Evolutionary conservation across 192 early-diverging fungal species (phyloP).

Genomic region (Cladochytrium replicatum): DNA sequence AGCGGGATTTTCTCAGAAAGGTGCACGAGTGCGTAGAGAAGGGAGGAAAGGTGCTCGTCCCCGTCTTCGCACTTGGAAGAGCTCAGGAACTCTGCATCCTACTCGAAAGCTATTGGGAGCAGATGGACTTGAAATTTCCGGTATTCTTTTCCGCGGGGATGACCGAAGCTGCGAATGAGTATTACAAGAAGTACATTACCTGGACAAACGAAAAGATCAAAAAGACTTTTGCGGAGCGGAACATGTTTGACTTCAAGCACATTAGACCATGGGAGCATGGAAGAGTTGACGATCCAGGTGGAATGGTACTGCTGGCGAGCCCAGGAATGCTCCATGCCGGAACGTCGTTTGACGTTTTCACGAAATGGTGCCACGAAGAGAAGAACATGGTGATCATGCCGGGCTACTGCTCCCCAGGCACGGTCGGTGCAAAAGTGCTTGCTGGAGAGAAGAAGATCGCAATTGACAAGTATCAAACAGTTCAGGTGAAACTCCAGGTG

Average conservation of each 20-base stretch:
- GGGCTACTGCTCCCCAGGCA: conserved; percentile 94
- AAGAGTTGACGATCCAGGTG: conserved; percentile 64
- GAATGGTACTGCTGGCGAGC: conserved; percentile 92
- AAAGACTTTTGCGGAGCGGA: conserved; percentile 76
- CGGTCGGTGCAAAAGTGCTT: conserved; percentile 88
- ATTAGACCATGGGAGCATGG: conserved; percentile 73
- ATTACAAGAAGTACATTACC: conserved; percentile 93
- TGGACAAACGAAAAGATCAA: conserved; percentile 99
- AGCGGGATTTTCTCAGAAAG: conserved; percentile 87
- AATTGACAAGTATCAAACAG: conserved; percentile 59
- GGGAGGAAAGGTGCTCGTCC: conserved; percentile 88
- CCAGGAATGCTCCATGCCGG: conserved; percentile 99
- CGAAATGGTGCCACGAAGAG: conserved; percentile 86
- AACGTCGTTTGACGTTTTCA: conserved; percentile 86
- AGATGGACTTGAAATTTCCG: conserved; percentile 82
- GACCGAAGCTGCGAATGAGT: conserved; percentile 87
- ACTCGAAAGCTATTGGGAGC: conserved; percentile 91
- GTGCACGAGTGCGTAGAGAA: conserved; percentile 64
- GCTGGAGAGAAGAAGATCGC: conserved; percentile 79
- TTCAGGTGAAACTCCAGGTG: conserved; percentile 81
- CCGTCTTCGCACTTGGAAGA: conserved; percentile 94
- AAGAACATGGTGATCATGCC: conserved; percentile 97
- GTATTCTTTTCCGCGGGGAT: conserved; percentile 94
- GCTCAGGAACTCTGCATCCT: conserved; percentile 97
- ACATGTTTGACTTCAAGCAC: conserved; percentile 95